Evolutionary conservation across 1,139 yeast species (phyloP).

Genomic region (Meyerozyma sp.): DNA sequence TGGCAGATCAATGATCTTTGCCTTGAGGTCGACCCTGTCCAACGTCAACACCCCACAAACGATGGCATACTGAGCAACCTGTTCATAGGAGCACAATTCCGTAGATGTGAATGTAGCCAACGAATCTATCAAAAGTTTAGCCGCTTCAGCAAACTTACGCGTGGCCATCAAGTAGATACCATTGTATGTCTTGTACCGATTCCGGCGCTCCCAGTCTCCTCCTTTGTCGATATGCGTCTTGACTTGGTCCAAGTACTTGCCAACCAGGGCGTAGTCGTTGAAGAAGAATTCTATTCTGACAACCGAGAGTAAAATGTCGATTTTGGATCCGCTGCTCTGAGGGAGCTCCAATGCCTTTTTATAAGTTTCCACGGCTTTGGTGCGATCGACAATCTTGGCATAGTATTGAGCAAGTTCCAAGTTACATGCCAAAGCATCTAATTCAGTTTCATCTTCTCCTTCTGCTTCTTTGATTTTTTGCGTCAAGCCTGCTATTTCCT

Average conservation of each 20-base stretch:
- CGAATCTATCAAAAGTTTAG: slow-evolving; percentile 79
- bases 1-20: slow-evolving; percentile 86
- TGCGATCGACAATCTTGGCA: slow-evolving; percentile 75
- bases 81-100: slow-evolving; percentile 85
- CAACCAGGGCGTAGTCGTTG: slow-evolving; percentile 67
- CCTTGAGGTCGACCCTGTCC: slow-evolving; percentile 79
- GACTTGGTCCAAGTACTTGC: slow-evolving; percentile 70
- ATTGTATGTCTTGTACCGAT: slow-evolving; percentile 84
- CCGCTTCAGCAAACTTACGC: slow-evolving; percentile 80
- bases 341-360: slow-evolving; percentile 74
- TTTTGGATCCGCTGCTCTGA: slow-evolving; percentile 84
- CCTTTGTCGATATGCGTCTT: slow-evolving; percentile 83
- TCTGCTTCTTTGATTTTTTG: slow-evolving; percentile 68
- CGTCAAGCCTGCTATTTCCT: slow-evolving; percentile 52
- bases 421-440: slow-evolving; percentile 74
- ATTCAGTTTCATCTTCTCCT: slow-evolving; percentile 85
- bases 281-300: slow-evolving; percentile 85
- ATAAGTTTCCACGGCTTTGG: slow-evolving; percentile 67
- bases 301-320: slow-evolving; percentile 77
- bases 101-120: slow-evolving; percentile 95
- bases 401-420: slow-evolving; percentile 83
- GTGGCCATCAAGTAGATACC: slow-evolving; percentile 84
- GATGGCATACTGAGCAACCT: slow-evolving; percentile 83
- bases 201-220: slow-evolving; percentile 99
- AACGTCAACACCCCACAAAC: slow-evolving; percentile 80